Conservation (phyloP, 805 yeast species). For the Ogataea angusta region DNA sequence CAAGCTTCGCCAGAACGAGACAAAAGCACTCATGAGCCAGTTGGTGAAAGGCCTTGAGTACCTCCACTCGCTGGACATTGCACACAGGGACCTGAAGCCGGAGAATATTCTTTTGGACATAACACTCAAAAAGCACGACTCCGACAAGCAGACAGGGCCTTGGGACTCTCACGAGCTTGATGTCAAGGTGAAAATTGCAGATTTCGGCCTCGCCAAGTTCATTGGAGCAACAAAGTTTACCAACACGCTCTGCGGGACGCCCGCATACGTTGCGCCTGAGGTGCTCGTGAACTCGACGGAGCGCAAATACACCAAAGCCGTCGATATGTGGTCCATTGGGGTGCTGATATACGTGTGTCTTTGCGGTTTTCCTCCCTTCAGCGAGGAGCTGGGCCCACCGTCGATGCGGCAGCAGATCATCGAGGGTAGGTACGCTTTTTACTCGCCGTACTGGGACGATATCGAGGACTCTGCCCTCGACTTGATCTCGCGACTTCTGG, state of each 20-base stretch:
- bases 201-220: constrained; percentile 70
- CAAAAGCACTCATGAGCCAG: constrained; percentile 54
- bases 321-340: constrained; percentile 82
- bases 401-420: constrained; percentile 72
- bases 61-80: constrained; percentile 87
- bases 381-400: constrained; percentile 80
- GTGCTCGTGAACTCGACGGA: constrained; percentile 50
- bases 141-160: constrained; percentile 38
- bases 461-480: constrained; percentile 65
- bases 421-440: constrained; percentile 66
- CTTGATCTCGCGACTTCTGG: constrained; percentile 57
- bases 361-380: constrained; percentile 83
- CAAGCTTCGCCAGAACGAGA: constrained; percentile 57
- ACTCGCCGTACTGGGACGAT: constrained; percentile 76
- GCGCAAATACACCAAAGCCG: constrained; percentile 62
- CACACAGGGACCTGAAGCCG: constrained; percentile 93
- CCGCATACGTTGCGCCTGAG: constrained; percentile 86
- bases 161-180: constrained; percentile 61
- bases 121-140: constrained; percentile 27
- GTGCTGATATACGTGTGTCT: constrained; percentile 74
- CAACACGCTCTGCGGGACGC: constrained; percentile 80
- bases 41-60: constrained; percentile 67
- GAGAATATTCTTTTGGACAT: constrained; percentile 73
- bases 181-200: constrained; percentile 71
- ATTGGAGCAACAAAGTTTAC: constrained; percentile 74